Conservation (phyloP, 768 basidiomycete species). For the Bullera alba region DNA sequence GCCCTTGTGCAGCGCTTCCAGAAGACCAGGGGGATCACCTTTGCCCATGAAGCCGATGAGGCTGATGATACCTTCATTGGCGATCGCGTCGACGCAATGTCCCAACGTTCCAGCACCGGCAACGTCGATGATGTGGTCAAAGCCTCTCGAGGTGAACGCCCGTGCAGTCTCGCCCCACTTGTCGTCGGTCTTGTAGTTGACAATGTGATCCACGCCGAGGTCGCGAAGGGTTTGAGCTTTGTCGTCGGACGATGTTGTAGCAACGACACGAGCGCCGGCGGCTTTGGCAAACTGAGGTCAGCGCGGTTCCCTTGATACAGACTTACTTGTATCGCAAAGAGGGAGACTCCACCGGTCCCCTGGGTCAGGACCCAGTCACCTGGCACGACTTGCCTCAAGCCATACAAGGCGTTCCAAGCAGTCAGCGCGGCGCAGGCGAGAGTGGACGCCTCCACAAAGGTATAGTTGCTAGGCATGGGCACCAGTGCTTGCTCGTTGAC, state of each 20-base stretch:
- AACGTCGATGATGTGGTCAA: conserved; percentile 23
- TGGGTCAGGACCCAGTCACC: conserved; percentile 22
- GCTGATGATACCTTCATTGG: conserved; percentile 11
- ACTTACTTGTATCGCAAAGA: conserved; percentile 20
- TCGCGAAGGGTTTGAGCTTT: conserved; percentile 11
- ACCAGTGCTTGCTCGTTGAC: not conserved
- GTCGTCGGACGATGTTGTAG: conserved; percentile 14
- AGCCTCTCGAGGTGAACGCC: conserved; percentile 10
- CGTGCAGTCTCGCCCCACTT: conserved; percentile 14
- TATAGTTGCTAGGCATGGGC: conserved; percentile 7
- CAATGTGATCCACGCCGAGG: conserved; percentile 20
- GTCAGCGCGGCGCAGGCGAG: conserved; percentile 24
- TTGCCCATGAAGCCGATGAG: conserved; percentile 14
- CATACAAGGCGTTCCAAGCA: conserved; percentile 20
- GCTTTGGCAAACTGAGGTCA: conserved; percentile 18
- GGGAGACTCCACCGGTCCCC: conserved; percentile 23
- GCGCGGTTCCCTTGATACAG: not conserved
- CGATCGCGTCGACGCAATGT: conserved; percentile 18
- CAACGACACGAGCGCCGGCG: conserved; percentile 12
- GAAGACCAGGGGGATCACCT: not conserved
- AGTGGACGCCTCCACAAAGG: conserved; percentile 12
- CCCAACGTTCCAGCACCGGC: conserved; percentile 19
- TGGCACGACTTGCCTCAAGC: conserved; percentile 8
- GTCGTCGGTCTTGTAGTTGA: conserved; percentile 17
- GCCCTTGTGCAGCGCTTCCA: not conserved